These are phyloP conservation scores for Vaccinium vitisidaea DNA, from an alignment of 148 eudicot species.

Conservation along the genomic window DNA sequence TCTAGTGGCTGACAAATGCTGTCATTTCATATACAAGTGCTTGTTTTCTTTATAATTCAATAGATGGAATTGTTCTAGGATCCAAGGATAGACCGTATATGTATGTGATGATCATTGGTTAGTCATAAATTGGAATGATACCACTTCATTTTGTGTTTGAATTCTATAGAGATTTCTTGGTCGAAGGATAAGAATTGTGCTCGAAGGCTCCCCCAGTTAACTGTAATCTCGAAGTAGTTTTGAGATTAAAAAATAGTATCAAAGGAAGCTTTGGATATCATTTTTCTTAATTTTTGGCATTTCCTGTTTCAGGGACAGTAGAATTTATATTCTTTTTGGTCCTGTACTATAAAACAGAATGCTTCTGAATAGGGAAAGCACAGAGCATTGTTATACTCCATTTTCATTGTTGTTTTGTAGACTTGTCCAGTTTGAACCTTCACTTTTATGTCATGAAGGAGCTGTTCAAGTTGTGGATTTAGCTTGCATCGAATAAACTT, in stretches of 20 bases:
- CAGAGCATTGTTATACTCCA: background rate
- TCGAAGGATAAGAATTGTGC: background rate
- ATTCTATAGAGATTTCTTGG: background rate
- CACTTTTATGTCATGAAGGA: background rate
- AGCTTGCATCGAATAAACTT: background rate
- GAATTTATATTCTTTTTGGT: background rate
- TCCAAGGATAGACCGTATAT: background rate
- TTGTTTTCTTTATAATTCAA: background rate
- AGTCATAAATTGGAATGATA: background rate
- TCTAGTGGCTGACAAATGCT: background rate
- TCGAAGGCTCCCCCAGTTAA: background rate
- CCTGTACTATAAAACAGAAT: background rate
- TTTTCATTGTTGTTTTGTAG: background rate
- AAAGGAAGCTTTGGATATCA: background rate
- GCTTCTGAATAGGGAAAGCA: background rate
- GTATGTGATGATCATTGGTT: too few relatives aligned
- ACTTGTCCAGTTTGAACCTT: background rate
- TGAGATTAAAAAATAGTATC: background rate
- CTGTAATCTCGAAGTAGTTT: background rate
- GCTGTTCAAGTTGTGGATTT: conserved; percentile 1
- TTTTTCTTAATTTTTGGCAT: background rate
- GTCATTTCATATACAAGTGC: background rate
- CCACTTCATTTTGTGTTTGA: background rate
- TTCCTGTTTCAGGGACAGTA: background rate
- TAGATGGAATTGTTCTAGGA: background rate